Percentiles rank a stretch among this genome's conserved stretches.
Conservation (phyloP, 495 filamentous ascomycete genomes). For the Platismatia glauca region DNA sequence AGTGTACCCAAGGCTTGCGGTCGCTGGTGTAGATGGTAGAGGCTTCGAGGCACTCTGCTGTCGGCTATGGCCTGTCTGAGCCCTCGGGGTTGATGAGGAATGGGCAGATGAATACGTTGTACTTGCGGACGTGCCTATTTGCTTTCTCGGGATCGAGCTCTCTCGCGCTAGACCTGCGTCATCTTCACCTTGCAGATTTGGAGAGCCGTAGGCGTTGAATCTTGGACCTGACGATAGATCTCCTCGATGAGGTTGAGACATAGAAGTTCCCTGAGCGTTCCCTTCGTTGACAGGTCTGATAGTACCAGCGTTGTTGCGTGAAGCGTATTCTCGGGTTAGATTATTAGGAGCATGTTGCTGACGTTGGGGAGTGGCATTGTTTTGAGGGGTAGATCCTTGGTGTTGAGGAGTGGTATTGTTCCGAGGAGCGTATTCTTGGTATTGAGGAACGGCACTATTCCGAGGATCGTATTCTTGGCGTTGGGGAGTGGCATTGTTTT, state of each 20-base stretch:
- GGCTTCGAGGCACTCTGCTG: constrained; percentile 8
- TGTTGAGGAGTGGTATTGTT: background rate
- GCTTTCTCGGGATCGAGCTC: constrained; percentile 18
- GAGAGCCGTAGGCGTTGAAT: background rate
- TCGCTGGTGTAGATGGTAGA: constrained; percentile 7
- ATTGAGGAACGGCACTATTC: background rate
- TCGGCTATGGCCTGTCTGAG: constrained; percentile 1
- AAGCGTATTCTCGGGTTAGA: background rate
- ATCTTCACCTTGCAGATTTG: background rate
- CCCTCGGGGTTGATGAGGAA: background rate
- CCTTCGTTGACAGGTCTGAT: background rate
- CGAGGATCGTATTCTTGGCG: background rate
- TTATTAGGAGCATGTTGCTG: background rate
- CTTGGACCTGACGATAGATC: background rate
- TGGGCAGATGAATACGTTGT: constrained; percentile 4
- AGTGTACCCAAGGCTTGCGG: background rate
- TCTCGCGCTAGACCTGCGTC: constrained; percentile 6
- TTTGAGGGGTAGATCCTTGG: background rate
- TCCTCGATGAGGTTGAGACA: background rate
- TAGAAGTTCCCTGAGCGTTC: background rate
- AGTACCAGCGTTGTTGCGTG: background rate
- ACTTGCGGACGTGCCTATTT: constrained; percentile 11
- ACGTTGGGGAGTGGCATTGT: background rate
- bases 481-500: background rate
- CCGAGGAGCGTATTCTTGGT: background rate